Conservation (phyloP, 2,329 filamentous ascomycete genomes). For the Fusarium sp. region DNA sequence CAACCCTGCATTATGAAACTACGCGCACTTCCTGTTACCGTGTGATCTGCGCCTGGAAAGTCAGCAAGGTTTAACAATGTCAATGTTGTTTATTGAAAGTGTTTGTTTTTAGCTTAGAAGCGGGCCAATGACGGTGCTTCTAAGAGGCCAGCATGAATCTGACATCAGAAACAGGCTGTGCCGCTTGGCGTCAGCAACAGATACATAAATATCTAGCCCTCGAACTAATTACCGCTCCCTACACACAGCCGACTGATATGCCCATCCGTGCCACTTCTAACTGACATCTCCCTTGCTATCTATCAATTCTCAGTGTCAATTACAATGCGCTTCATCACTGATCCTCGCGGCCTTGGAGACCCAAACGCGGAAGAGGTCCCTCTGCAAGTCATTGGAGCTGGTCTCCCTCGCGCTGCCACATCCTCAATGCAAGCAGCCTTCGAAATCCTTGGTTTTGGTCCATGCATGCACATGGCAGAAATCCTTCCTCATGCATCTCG, state of each 20-base stretch:
- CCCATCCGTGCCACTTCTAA: rapidly evolving
- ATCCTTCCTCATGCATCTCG: slow-evolving; percentile 44
- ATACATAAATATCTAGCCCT: not conserved
- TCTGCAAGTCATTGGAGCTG: slow-evolving; percentile 48
- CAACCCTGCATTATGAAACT: too few species aligned
- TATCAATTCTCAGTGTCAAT: not conserved
- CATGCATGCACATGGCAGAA: slow-evolving; percentile 54
- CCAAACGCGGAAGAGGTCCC: slow-evolving; percentile 1
- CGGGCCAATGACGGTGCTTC: too few species aligned
- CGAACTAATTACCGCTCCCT: not conserved
- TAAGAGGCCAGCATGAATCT: not conserved
- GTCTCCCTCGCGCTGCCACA: slow-evolving; percentile 53
- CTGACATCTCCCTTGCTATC: rapidly evolving
- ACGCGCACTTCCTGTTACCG: too few species aligned
- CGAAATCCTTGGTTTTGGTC: slow-evolving; percentile 47
- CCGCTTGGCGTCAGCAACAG: slow-evolving; percentile 17
- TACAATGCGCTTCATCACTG: slow-evolving; percentile 37
- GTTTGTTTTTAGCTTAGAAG: too few species aligned
- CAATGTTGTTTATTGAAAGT: too few species aligned
- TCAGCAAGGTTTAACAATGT: too few species aligned
- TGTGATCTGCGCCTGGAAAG: too few species aligned
- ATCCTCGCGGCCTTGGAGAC: slow-evolving; percentile 20
- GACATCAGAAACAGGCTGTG: not conserved
- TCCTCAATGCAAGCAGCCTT: slow-evolving; percentile 54
- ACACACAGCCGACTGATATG: not conserved